Evolutionary conservation across 2,329 filamentous ascomycete species (phyloP).

Genomic region (Hypoxylon rubiginosum): DNA sequence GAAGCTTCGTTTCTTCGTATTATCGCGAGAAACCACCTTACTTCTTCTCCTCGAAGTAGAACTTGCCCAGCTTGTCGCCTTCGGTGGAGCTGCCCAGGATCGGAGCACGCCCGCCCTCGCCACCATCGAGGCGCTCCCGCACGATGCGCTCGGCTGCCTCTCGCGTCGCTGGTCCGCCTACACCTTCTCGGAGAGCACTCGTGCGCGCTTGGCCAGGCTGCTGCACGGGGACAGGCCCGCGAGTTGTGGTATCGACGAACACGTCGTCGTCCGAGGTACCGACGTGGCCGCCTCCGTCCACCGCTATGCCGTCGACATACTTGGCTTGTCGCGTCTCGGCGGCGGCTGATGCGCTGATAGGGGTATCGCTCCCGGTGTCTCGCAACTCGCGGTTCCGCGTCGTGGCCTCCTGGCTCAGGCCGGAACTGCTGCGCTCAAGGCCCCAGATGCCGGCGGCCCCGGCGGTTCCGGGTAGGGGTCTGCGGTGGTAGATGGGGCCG

Average conservation of each 20-base stretch:
- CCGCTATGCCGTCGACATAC: constrained; percentile 75
- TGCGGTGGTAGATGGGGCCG: constrained; percentile 77
- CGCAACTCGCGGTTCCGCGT: constrained; percentile 48
- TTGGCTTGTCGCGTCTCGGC: constrained; percentile 71
- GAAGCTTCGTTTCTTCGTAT: no score
- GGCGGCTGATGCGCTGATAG: constrained; percentile 60
- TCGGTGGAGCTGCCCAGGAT: constrained; percentile 60
- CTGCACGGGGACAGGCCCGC: constrained; percentile 65
- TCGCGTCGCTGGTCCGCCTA: constrained; percentile 51
- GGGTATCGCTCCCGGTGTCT: constrained; percentile 57
- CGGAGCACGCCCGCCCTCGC: constrained; percentile 57
- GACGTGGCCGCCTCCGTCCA: constrained; percentile 63
- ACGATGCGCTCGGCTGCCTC: constrained; percentile 76
- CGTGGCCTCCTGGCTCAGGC: constrained; percentile 62
- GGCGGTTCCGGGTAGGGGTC: constrained; percentile 58
- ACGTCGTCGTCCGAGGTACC: constrained; percentile 60
- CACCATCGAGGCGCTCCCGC: constrained; percentile 69
- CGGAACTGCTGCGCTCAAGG: constrained; percentile 66
- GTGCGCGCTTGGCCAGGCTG: constrained; percentile 53
- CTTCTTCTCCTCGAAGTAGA: constrained; percentile 70
- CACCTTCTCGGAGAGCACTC: constrained; percentile 55
- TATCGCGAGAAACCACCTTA: constrained; percentile 26
- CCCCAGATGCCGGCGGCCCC: constrained; percentile 54
- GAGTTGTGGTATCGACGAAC: constrained; percentile 75
- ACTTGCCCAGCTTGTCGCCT: constrained; percentile 66